phyloP scores from a whole-genome alignment of 2,329 filamentous ascomycete species.

The Dothideomycetes sp. region DNA sequence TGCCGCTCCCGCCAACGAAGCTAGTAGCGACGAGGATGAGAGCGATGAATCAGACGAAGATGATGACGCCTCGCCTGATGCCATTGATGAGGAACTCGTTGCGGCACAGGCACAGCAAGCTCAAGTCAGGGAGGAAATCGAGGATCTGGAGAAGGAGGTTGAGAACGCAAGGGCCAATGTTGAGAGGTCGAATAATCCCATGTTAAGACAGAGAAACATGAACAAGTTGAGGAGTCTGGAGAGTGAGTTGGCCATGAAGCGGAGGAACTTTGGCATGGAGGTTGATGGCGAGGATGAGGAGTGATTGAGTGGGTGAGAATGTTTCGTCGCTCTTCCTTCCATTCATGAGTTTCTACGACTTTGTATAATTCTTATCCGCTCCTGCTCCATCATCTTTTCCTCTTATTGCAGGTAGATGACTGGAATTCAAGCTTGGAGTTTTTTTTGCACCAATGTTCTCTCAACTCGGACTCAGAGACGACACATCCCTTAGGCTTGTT shows the following conservation, averaged over 20 bases:
- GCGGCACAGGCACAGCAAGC: slow-evolving; percentile 39
- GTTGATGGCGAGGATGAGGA: slow-evolving; percentile 21
- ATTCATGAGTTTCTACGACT: no score
- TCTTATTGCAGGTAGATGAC: no score
- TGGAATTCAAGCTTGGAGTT: no score
- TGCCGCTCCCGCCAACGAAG: slow-evolving; percentile 18
- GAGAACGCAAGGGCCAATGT: slow-evolving; percentile 29
- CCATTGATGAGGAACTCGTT: slow-evolving; percentile 44
- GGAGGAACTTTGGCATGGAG: slow-evolving; percentile 31
- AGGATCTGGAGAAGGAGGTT: slow-evolving; percentile 45
- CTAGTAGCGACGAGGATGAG: slow-evolving; percentile 17
- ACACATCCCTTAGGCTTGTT: no score
- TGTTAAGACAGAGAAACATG: slow-evolving; percentile 42
- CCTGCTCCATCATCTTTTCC: no score
- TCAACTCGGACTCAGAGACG: no score
- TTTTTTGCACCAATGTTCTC: no score
- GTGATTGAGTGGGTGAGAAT: no score
- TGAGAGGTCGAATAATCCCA: slow-evolving; percentile 36
- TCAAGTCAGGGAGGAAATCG: slow-evolving; percentile 44
- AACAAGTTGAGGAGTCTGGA: slow-evolving; percentile 42
- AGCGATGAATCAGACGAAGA: slow-evolving; percentile 22
- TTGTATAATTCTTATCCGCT: no score
- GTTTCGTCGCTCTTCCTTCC: no score
- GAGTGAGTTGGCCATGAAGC: slow-evolving; percentile 47
- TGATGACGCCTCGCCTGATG: slow-evolving; percentile 29